Percentiles rank a stretch among this genome's conserved stretches.
These are phyloP conservation scores for Sechiopsis laciniata DNA, from an alignment of 306 rosid species.

Conservation along the genomic window DNA sequence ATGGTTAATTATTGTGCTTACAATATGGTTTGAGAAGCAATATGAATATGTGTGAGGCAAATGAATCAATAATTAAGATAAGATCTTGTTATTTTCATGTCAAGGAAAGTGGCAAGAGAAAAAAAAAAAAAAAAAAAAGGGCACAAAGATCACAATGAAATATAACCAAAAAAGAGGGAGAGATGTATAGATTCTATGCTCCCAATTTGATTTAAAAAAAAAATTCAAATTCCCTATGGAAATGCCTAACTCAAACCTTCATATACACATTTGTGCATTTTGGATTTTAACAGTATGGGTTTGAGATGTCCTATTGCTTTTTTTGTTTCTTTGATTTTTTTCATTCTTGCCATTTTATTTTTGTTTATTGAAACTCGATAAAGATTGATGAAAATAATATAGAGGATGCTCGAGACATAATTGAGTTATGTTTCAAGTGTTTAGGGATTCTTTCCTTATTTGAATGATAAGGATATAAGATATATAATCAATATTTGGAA, in stretches of 20 bases:
- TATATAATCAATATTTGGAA: no score
- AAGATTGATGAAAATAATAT: neutral
- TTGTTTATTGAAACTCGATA: neutral
- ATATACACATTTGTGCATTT: constrained; percentile 33
- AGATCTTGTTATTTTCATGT: neutral
- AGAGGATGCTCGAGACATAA: neutral
- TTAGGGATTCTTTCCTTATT: neutral
- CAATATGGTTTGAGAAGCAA: neutral
- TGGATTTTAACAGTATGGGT: constrained; percentile 22
- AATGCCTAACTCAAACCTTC: constrained; percentile 37
- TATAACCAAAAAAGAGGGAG: no score
- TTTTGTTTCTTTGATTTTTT: neutral
- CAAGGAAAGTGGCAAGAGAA: neutral
- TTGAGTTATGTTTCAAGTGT: neutral
- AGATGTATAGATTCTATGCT: constrained; percentile 44
- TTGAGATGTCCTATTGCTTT: constrained; percentile 9
- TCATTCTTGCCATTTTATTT: neutral
- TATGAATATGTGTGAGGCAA: neutral
- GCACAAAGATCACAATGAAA: neutral
- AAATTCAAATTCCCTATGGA: constrained; percentile 50
- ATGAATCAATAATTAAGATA: neutral
- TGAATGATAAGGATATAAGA: neutral
- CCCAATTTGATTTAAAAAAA: constrained; percentile 41
- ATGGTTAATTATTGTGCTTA: neutral
- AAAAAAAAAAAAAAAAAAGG: neutral